Base-by-base conservation (phyloP, 2,329 filamentous ascomycete species). In the Alternaria triticimaculans region DNA sequence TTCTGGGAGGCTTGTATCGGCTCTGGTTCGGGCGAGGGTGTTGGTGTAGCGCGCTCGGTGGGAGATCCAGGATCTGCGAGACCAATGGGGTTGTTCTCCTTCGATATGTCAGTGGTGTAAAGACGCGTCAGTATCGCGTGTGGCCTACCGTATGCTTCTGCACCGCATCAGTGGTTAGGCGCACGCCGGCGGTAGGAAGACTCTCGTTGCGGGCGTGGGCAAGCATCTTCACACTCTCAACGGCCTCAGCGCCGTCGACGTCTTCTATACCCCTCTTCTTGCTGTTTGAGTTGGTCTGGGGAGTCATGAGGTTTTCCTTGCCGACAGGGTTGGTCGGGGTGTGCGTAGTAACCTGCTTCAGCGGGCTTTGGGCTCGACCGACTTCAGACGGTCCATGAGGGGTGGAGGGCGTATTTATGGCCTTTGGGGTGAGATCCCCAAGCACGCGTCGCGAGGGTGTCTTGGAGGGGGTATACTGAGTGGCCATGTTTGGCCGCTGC, bases 201-300 rank as follows among this genome's bases (percentile, higher is more conserved):
- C 53, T 62, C 25, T 58, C 62, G 48, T 70, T 70, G 67, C 72
- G 69, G 66, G 63, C 69, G 33, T 67, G 69, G 57, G 71, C 71
- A 51, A 72, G 68, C 67, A 71, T 71, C 65, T 73, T 76, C 66
- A 70, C 68, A 45, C 67, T 62, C 14, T 70, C 72, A 15, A 71
- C 58, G 45, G 67, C 71, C 58, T 79, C 76, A 18, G 65, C 71
- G 57, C 70, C 70, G 21, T 80, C 78, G 23, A 80, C 76, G 60
- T 80, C 76, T 53, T 76, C 62, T 44, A 81, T 79, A 45, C 72
- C 71, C 55, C 79, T 62, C 67, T 81, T 81, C 65, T 72, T 74
- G 56, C 76, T 72, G n/a, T 68, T 64, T 3, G 66, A 56, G n/a
- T 60, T 69, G 28, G 68, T 64, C 54, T 66, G 59, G 21, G 60